Percentiles rank a stretch among this genome's conserved stretches.
Conservation (phyloP, 202 grass and related monocot species). For the Panicum hallii region DNA sequence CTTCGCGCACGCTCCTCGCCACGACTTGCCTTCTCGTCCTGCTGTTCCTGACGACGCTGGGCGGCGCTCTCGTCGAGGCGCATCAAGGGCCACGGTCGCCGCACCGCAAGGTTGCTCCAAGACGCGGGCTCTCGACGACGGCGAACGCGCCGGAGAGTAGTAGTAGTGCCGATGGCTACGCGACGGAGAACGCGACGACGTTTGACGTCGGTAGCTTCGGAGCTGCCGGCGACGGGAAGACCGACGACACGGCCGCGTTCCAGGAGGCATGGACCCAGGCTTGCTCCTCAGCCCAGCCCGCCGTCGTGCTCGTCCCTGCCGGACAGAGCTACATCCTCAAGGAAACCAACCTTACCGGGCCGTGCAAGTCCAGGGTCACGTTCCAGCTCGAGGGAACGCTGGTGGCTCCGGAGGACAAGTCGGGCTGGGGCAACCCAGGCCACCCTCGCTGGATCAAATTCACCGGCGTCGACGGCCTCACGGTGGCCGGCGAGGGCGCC, state of each 20-base stretch:
- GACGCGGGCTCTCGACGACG: background rate
- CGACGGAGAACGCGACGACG: background rate
- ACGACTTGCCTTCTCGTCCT: background rate
- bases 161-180: too few species aligned
- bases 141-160: background rate
- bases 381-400: background rate
- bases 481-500: background rate
- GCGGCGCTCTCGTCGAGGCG: background rate
- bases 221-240: background rate
- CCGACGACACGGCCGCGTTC: background rate
- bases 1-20: background rate
- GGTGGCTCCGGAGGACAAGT: background rate
- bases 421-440: background rate
- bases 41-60: background rate
- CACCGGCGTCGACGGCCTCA: background rate
- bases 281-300: background rate
- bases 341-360: background rate
- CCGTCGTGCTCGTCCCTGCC: background rate
- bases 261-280: background rate
- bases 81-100: background rate
- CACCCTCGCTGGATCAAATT: background rate
- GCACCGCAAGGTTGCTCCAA: too few species aligned
- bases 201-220: background rate
- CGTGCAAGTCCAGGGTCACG: constrained; percentile 9
- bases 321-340: background rate